These are phyloP conservation scores for Exophiala xenobiotica DNA, from an alignment of 2,329 filamentous ascomycete species.

Conservation along the genomic window DNA sequence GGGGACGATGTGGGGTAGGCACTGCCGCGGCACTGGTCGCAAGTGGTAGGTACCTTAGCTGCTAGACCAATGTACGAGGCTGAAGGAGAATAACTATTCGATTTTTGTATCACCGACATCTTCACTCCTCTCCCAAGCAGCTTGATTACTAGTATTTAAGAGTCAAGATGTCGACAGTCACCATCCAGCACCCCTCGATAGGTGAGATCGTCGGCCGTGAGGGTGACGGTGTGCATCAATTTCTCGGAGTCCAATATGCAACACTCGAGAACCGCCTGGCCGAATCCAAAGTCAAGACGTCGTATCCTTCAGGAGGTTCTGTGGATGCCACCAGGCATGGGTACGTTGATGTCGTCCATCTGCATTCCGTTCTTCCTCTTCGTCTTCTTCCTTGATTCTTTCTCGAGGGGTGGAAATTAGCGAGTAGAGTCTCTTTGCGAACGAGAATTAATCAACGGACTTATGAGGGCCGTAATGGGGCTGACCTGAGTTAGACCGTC, in stretches of 20 bases:
- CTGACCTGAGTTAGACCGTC: conserved; percentile 34
- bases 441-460: too few species aligned
- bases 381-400: too few species aligned
- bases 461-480: neutral
- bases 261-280: conserved; percentile 37
- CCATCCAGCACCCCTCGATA: conserved; percentile 32
- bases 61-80: neutral
- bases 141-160: too few species aligned
- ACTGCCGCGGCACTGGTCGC: too few species aligned
- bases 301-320: conserved; percentile 28
- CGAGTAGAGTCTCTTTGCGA: too few species aligned
- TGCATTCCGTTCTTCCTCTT: too few species aligned
- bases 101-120: too few species aligned
- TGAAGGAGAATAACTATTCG: neutral
- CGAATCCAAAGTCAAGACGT: conserved; percentile 35
- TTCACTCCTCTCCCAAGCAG: too few species aligned
- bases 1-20: neutral
- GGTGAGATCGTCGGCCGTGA: conserved; percentile 34
- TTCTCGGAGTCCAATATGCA: conserved; percentile 41
- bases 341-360: too few species aligned
- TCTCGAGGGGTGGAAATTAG: too few species aligned
- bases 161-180: conserved; percentile 18
- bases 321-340: conserved; percentile 40
- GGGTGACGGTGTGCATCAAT: conserved; percentile 35
- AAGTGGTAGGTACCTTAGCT: too few species aligned